Base-by-base conservation (phyloP, 108 stramenopile species). In the Halocafeteria seosinensis region DNA sequence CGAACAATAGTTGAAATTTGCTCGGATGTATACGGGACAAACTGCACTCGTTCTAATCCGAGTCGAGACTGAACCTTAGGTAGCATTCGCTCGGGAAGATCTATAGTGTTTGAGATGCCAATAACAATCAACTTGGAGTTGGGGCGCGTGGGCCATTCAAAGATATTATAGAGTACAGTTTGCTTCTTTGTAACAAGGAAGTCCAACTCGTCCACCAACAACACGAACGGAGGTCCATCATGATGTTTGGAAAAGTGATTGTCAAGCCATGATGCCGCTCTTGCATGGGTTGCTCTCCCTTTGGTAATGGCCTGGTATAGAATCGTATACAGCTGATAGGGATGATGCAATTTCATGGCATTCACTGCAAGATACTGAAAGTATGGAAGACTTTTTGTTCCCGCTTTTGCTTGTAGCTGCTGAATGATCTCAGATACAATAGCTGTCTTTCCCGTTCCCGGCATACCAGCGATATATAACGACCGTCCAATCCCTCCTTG, bases 61-160 rank as follows among this genome's bases (percentile, higher is more conserved):
- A 76, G 55, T 1, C 73, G 73, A 17, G 72, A 70, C 55, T 76
- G 85, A 12, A 93, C 77, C 58, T 87, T 75, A 30, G 80, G 79
- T 17, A 81, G 69, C 27, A 98, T 72, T 35, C 85, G 76, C 53
- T 94, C 92, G 13, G 91, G 88, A 17, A 98, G 74, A 70, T 98
- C 90, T 59, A 98, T 78, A 32, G 96, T 98, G 76, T 98, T 98
- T 13, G 96, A 90, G 58, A 98, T 91, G 13, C 94, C 96, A 29
- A 98, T 71, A 13, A 94, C 86, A 13, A 92, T 75, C 8, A 90
- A 72, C 13, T 83, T 55, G 6, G 67, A 33, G 38, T 71, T 24
- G 0, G 38, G 37, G 9, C 67, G 57, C 0, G 75, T 47, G 8
- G 96, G 93, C 96, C 96, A 98, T 62, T 95, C 88, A 67, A 98